Conservation (phyloP, 2,329 filamentous ascomycete species). For the Penicillium sp. region DNA sequence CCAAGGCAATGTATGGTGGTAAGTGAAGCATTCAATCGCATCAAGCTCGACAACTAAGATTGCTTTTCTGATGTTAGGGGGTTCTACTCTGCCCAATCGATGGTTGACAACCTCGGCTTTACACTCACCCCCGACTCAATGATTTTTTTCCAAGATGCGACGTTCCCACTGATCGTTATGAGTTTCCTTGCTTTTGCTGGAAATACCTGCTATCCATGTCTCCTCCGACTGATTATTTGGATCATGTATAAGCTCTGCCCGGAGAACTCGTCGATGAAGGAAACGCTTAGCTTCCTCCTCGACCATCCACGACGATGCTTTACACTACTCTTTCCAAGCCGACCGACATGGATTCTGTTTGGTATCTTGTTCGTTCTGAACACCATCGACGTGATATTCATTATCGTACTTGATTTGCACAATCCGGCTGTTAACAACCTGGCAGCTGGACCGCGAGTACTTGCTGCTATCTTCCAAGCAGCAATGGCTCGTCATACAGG, state of each 20-base stretch:
- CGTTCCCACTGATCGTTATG: neutral
- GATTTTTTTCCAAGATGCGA: neutral
- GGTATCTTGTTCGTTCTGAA: slow-evolving; percentile 55
- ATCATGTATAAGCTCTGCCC: slow-evolving; percentile 33
- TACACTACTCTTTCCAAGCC: slow-evolving; percentile 60
- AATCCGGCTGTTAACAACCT: slow-evolving; percentile 48
- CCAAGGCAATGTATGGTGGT: slow-evolving; percentile 52
- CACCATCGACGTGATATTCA: slow-evolving; percentile 51
- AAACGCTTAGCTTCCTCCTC: slow-evolving; percentile 56
- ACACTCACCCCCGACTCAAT: neutral
- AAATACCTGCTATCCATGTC: neutral
- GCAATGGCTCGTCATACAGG: slow-evolving; percentile 50
- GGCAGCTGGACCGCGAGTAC: slow-evolving; percentile 48
- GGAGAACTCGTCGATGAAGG: slow-evolving; percentile 32
- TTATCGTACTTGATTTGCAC: slow-evolving; percentile 40
- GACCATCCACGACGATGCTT: slow-evolving; percentile 85
- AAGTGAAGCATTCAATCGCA: slow-evolving; percentile 17
- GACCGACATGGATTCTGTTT: slow-evolving; percentile 60
- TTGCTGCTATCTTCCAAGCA: slow-evolving; percentile 61
- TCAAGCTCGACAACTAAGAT: slow-evolving; percentile 15
- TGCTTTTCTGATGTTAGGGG: neutral
- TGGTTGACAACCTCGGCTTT: neutral
- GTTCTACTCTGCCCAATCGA: neutral
- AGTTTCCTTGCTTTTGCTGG: neutral
- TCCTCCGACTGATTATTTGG: neutral